Conservation (phyloP, 108 stramenopile genomes). For the Bacterosira constricta region DNA sequence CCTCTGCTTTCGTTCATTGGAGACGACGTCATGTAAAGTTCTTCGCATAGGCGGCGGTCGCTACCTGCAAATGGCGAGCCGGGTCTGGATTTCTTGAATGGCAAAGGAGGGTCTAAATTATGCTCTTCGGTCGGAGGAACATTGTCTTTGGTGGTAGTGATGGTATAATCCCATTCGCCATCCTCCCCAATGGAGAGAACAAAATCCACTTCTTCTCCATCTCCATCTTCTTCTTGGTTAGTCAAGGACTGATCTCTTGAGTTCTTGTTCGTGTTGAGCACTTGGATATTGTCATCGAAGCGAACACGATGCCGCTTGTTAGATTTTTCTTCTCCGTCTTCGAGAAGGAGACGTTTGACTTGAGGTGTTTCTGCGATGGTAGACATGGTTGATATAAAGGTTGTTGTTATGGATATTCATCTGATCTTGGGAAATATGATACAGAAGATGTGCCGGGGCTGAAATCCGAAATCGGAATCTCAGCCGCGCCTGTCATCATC, state of each 20-base stretch:
- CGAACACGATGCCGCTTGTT: constrained; percentile 2
- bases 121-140: not conserved
- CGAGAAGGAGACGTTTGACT: constrained; percentile 14
- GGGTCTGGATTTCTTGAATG: constrained; percentile 2
- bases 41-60: constrained; percentile 8
- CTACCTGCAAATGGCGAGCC: constrained; percentile 14
- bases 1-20: not conserved
- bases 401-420: not conserved
- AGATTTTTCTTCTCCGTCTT: not conserved
- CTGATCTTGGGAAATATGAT: too few species aligned
- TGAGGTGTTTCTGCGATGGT: constrained; percentile 8
- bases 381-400: constrained; percentile 1
- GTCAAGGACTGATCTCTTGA: too few species aligned
- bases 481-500: too few species aligned
- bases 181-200: constrained; percentile 28
- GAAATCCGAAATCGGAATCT: too few species aligned
- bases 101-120: not conserved
- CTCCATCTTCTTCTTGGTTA: not conserved
- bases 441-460: too few species aligned
- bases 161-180: constrained; percentile 25
- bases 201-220: constrained; percentile 27
- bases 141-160: too few species aligned
- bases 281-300: constrained; percentile 7
- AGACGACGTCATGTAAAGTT: not conserved
- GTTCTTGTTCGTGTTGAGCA: not conserved